These are phyloP conservation scores for Penicillium desertorum DNA, from an alignment of 495 filamentous ascomycete genomes.

Conservation along the genomic window DNA sequence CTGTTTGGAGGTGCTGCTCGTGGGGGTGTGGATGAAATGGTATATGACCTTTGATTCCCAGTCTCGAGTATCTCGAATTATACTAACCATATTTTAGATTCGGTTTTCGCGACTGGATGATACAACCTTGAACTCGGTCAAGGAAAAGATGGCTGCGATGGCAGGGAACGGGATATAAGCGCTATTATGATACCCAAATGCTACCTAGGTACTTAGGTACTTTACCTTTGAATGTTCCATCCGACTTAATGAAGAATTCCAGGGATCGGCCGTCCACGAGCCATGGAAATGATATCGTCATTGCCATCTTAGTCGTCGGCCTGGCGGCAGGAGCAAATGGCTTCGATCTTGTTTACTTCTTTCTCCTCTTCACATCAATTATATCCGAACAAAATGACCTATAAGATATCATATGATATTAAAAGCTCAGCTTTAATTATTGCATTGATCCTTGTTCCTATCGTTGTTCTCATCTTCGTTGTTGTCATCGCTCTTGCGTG, in stretches of 20 bases:
- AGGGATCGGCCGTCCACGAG: neutral
- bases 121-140: slow-evolving; percentile 55
- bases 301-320: neutral
- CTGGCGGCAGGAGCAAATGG: neutral
- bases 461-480: slow-evolving; percentile 44
- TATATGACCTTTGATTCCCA: slow-evolving; percentile 31
- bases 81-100: slow-evolving; percentile 50
- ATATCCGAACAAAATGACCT: slow-evolving; percentile 29
- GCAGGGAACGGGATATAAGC: slow-evolving; percentile 38
- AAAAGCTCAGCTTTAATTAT: slow-evolving; percentile 45
- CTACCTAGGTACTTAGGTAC: too few species aligned
- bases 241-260: neutral
- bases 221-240: slow-evolving; percentile 2
- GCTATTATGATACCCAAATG: slow-evolving; percentile 28
- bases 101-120: slow-evolving; percentile 67
- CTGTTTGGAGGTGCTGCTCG: slow-evolving; percentile 63
- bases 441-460: slow-evolving; percentile 56
- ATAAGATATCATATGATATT: slow-evolving; percentile 32
- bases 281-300: neutral
- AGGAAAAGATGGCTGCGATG: slow-evolving; percentile 59
- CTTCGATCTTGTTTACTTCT: neutral
- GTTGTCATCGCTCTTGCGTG: slow-evolving; percentile 50
- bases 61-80: slow-evolving; percentile 9
- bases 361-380: slow-evolving; percentile 5
- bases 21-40: slow-evolving; percentile 65